Conservation (phyloP, 2,329 filamentous ascomycete species). For the Alternaria hordeiaustralica region DNA sequence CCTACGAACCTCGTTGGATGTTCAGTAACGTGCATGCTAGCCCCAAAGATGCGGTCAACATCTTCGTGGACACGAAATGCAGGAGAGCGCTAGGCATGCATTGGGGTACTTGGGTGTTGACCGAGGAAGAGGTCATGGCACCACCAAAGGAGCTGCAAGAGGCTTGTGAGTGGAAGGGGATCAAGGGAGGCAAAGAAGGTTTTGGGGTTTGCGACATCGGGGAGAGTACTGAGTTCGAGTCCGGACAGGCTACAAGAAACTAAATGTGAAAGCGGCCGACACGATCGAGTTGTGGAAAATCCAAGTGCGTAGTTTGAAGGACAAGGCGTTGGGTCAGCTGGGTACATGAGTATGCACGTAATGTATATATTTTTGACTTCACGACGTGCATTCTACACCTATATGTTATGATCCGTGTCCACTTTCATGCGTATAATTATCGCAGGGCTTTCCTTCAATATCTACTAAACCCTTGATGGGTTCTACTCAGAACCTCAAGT, state of each 20-base stretch:
- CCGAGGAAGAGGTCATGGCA: constrained; percentile 83
- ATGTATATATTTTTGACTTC: background rate
- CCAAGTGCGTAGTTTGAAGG: background rate
- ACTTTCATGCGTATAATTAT: background rate
- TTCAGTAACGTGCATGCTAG: constrained; percentile 87
- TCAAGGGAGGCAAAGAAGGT: constrained; percentile 78
- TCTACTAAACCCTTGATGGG: background rate
- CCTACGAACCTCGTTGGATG: constrained; percentile 75
- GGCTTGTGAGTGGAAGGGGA: constrained; percentile 73
- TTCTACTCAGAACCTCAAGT: background rate
- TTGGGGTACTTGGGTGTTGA: constrained; percentile 88
- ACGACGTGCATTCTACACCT: background rate
- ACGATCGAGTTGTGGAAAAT: background rate
- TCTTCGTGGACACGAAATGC: constrained; percentile 85
- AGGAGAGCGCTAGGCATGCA: constrained; percentile 83
- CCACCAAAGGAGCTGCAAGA: constrained; percentile 75
- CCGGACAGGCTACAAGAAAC: background rate
- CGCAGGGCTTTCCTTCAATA: background rate
- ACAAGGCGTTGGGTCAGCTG: background rate
- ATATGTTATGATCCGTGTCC: background rate
- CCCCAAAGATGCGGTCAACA: constrained; percentile 86
- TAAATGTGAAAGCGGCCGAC: background rate
- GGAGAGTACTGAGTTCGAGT: constrained; percentile 73
- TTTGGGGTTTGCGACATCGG: constrained; percentile 85
- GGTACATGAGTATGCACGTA: background rate